These are phyloP conservation scores for Backusella morwellensis DNA, from an alignment of 192 early-diverging fungal species.

Conservation along the genomic window DNA sequence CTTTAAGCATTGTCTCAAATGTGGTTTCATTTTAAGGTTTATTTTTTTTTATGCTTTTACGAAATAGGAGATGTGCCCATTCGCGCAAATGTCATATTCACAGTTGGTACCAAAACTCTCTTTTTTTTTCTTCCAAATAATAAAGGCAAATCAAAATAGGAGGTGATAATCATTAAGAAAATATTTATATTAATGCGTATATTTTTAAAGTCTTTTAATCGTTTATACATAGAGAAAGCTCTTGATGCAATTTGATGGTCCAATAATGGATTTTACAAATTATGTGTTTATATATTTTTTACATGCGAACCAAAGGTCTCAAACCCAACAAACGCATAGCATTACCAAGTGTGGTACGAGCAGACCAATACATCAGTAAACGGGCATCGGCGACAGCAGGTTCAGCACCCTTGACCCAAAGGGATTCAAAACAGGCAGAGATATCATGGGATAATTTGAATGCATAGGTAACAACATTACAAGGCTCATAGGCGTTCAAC, in stretches of 20 bases:
- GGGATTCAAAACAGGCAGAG: constrained; percentile 70
- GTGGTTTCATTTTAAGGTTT: background rate
- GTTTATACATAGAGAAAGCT: background rate
- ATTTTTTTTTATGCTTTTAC: background rate
- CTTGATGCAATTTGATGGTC: background rate
- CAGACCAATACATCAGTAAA: constrained; percentile 82
- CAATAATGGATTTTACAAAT: background rate
- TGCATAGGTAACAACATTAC: constrained; percentile 80
- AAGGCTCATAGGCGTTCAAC: constrained; percentile 72
- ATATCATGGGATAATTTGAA: constrained; percentile 81
- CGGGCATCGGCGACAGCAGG: constrained; percentile 81
- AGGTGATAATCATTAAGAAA: background rate
- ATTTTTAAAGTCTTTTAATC: background rate
- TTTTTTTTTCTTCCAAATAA: background rate
- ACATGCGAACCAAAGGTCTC: constrained; percentile 89
- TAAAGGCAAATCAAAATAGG: background rate
- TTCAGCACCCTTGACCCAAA: constrained; percentile 75
- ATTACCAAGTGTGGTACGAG: constrained; percentile 83
- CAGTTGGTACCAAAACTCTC: too few relatives aligned
- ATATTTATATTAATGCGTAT: background rate
- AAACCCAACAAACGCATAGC: constrained; percentile 81
- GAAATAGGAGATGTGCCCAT: background rate
- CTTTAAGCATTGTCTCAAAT: background rate
- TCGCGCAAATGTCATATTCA: too few relatives aligned
- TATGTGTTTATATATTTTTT: constrained; percentile 35